Percentiles rank a stretch among this genome's conserved stretches.
Evolutionary conservation across 1,139 yeast genomes (phyloP).

Genomic region (Taphrina pruni): DNA sequence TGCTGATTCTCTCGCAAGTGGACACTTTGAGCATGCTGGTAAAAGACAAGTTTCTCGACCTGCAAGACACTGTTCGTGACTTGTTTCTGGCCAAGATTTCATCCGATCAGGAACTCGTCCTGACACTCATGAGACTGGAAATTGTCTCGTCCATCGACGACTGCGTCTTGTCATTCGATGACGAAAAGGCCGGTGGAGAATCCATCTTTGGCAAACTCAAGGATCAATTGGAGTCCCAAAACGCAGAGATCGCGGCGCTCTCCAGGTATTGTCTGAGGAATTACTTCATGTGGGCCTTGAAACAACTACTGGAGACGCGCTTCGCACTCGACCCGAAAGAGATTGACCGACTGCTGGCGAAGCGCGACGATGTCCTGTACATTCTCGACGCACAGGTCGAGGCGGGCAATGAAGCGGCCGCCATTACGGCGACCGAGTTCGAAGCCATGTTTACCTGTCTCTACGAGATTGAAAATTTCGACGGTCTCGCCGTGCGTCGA

Average conservation of each 20-base stretch:
- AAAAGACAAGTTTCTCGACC: constrained; percentile 43
- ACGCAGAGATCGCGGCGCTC: background rate
- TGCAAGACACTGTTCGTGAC: constrained; percentile 43
- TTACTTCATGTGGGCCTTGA: constrained; percentile 44
- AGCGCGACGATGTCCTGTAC: constrained; percentile 27
- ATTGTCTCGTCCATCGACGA: constrained; percentile 40
- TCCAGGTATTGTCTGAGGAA: constrained; percentile 42
- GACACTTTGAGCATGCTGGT: constrained; percentile 43
- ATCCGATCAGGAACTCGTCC: constrained; percentile 19
- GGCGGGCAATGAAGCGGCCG: constrained; percentile 13
- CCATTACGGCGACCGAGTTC: constrained; percentile 18
- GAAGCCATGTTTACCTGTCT: constrained; percentile 33
- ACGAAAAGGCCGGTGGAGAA: constrained; percentile 38
- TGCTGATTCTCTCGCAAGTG: constrained; percentile 42
- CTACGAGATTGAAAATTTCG: constrained; percentile 27
- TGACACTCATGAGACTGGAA: constrained; percentile 21
- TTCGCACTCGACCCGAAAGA: constrained; percentile 18
- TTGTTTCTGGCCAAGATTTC: constrained; percentile 36
- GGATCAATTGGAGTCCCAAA: constrained; percentile 11
- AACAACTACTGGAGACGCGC: constrained; percentile 32
- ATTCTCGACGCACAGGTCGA: constrained; percentile 27
- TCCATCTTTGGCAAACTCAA: constrained; percentile 1
- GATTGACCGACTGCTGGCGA: constrained; percentile 5
- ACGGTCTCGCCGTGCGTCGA: constrained; percentile 29
- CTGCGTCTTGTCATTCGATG: constrained; percentile 41